Base-by-base conservation (phyloP, 148 eudicot species). In the Amaranthus cruentus region DNA sequence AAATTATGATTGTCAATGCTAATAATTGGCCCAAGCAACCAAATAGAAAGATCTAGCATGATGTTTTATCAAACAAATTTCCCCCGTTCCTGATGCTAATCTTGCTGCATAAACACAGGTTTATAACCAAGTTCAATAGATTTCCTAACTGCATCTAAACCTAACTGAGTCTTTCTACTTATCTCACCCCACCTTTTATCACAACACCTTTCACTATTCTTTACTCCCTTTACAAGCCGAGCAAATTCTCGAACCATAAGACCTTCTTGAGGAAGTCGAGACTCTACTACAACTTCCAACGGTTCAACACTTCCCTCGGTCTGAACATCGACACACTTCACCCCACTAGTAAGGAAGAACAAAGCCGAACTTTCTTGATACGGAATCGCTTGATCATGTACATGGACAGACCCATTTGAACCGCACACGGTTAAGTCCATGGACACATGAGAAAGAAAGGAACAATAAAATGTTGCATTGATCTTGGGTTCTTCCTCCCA, bases 231-330 rank as follows among this genome's bases (percentile, higher is more conserved):
- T 4, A 78, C 85, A 60, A 86, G 70, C 55, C 63, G 47, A 3
- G 81, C 76, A 42, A 86, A 84, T 74, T 84, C 87, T 61, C 68
- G 76, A 43, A 84, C 80, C 89, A 86, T 79, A 28, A 77, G 77
- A 42, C 73, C 82, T 63, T 84, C 87, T 76, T 84, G 87, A 38
- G 85, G 85, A 54, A 81, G 80, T 42, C 59, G 82, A 28, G 81
- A 73, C 72, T 50, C 69, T 0, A 80, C 82, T 1, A 12, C 38
- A 8, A 58, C 61, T 71, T 78, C 78, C 2, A 61, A 55, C 5
- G 83, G 82, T 7, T 13, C 18, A 2, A 75, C 62, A 53, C 47
- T 70, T 73, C 80, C 48, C 15, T 54, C 69, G 3, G 10, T 47
- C 52, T 46, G 68, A 6, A 47, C 54, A 48, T n/a, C 46, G 0